Conservation (phyloP, 345 rosid species). For the Cardamine chenopodiifolia region DNA sequence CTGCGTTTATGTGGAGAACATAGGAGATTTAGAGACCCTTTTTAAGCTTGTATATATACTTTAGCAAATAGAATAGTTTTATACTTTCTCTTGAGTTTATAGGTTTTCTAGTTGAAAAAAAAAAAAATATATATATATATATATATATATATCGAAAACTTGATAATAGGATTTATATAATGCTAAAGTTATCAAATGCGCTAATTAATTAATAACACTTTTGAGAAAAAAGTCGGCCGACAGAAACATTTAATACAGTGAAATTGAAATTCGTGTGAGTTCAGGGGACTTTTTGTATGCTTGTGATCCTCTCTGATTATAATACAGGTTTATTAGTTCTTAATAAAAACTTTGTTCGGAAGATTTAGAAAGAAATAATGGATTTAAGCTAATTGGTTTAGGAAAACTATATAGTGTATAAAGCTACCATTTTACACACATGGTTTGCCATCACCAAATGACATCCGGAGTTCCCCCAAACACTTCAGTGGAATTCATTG, state of each 20-base stretch:
- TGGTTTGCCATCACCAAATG: conserved; percentile 25
- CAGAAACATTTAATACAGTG: no score
- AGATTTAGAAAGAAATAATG: no score
- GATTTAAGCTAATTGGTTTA: no score
- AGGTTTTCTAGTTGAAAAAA: background rate
- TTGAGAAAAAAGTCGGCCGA: no score
- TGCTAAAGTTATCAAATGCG: no score
- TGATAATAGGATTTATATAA: background rate
- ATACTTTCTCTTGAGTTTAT: background rate
- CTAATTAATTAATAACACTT: no score
- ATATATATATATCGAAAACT: background rate
- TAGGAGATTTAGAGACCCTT: background rate
- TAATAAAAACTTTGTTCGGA: no score
- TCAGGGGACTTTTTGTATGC: no score
- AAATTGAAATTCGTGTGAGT: no score
- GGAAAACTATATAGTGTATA: background rate
- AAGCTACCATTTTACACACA: background rate
- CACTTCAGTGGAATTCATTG: conserved; percentile 35
- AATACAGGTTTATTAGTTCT: no score
- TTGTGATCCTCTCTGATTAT: no score
- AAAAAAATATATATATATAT: no score
- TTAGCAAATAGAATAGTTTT: conserved; percentile 20
- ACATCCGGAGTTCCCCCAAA: conserved; percentile 44
- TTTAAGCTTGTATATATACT: conserved; percentile 19
- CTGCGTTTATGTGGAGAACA: background rate